Conservation (phyloP, 768 basidiomycete genomes). For the Termitomyces sp. region DNA sequence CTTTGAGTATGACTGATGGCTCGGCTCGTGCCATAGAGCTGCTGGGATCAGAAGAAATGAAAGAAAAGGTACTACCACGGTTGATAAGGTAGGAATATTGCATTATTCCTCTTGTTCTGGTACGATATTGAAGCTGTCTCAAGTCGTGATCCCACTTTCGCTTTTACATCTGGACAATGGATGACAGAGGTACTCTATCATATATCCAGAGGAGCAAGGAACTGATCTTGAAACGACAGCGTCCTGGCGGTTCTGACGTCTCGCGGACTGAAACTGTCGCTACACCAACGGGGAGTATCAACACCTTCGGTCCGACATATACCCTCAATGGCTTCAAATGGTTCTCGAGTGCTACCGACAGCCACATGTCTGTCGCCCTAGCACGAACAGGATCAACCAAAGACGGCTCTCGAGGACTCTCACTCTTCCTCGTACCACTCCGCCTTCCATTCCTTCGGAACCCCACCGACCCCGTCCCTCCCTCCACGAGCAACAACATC, state of each 20-base stretch:
- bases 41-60: slow-evolving; percentile 56
- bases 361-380: slow-evolving; percentile 66
- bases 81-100: slow-evolving; percentile 48
- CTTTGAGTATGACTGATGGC: slow-evolving; percentile 79
- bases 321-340: slow-evolving; percentile 72
- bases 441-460: slow-evolving; percentile 47
- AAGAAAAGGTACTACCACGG: slow-evolving; percentile 51
- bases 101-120: neutral
- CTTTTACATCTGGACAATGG: slow-evolving; percentile 80
- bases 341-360: slow-evolving; percentile 83
- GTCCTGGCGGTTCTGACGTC: slow-evolving; percentile 73
- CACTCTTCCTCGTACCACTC: slow-evolving; percentile 73
- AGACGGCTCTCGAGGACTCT: slow-evolving; percentile 62
- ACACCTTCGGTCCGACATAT: slow-evolving; percentile 48
- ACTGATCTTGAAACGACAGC: slow-evolving; percentile 27
- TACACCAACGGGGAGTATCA: slow-evolving; percentile 26
- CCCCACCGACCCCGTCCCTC: slow-evolving; percentile 36
- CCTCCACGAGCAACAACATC: slow-evolving; percentile 60
- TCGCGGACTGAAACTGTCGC: slow-evolving; percentile 71
- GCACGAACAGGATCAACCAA: slow-evolving; percentile 61
- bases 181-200: slow-evolving; percentile 64
- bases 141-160: slow-evolving; percentile 58
- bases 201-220: slow-evolving; percentile 12
- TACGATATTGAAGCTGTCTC: neutral
- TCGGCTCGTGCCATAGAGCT: slow-evolving; percentile 71